These are phyloP conservation scores for Coemansia sp. DNA, from an alignment of 192 early-diverging fungal species.

Conservation along the genomic window DNA sequence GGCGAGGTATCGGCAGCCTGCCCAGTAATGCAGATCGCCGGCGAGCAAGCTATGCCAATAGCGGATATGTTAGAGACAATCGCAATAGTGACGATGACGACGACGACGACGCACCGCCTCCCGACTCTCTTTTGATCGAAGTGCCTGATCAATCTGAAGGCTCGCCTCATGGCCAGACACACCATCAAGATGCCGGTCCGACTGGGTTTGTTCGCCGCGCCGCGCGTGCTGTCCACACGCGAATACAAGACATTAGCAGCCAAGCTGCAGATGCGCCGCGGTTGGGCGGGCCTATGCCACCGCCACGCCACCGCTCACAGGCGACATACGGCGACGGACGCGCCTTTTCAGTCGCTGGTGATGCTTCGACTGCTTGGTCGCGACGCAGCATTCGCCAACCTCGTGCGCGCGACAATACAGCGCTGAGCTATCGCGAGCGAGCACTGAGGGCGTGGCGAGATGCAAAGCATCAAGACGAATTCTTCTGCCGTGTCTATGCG, in stretches of 20 bases:
- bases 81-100: conserved; percentile 2
- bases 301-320: conserved; percentile 23
- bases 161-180: conserved; percentile 1
- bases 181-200: background rate
- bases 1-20: background rate
- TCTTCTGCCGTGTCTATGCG: conserved; percentile 75
- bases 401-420: conserved; percentile 4
- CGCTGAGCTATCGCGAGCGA: conserved; percentile 55
- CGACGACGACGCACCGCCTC: conserved; percentile 32
- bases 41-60: background rate
- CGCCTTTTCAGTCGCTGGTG: conserved; percentile 13
- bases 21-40: background rate
- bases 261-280: conserved; percentile 32
- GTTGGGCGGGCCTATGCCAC: conserved; percentile 41
- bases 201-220: conserved; percentile 44
- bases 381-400: conserved; percentile 13
- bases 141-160: conserved; percentile 7
- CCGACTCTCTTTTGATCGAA: conserved; percentile 45
- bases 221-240: conserved; percentile 38
- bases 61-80: background rate
- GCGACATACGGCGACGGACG: conserved; percentile 34
- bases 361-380: conserved; percentile 22
- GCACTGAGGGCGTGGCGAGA: conserved; percentile 82
- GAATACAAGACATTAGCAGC: conserved; percentile 45
- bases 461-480: conserved; percentile 82